Evolutionary conservation across 140 eudicot genomes (phyloP).

Genomic region (Cichorium intybus): DNA sequence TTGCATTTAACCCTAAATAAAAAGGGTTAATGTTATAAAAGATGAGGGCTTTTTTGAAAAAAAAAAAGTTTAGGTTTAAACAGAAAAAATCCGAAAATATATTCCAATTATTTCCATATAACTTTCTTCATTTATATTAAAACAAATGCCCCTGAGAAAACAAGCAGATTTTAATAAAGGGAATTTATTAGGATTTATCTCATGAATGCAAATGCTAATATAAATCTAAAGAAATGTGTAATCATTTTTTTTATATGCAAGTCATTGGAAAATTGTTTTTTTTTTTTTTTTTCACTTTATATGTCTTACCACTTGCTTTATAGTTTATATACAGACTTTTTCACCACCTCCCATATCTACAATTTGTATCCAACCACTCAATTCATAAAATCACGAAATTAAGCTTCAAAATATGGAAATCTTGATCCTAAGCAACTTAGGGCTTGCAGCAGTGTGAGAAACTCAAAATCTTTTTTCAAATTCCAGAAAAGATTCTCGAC

Average conservation of each 20-base stretch:
- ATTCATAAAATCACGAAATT: not conserved
- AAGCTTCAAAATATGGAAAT: not conserved
- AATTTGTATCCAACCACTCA: not conserved
- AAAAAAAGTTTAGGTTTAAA: too few species aligned
- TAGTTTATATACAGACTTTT: too few species aligned
- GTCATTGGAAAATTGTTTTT: too few species aligned
- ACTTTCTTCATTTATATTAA: not conserved
- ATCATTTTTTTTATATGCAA: too few species aligned
- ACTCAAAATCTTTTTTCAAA: constrained; percentile 8
- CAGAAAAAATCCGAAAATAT: too few species aligned
- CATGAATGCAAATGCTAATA: not conserved
- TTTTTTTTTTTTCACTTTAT: too few species aligned
- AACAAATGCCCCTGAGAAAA: not conserved
- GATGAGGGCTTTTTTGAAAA: too few species aligned
- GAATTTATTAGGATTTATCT: not conserved
- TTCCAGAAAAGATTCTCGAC: not conserved
- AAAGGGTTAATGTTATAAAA: too few species aligned
- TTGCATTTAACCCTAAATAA: too few species aligned
- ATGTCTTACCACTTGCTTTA: too few species aligned
- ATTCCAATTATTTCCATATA: not conserved
- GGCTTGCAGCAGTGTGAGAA: not conserved
- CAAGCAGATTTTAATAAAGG: not conserved
- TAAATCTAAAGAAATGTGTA: not conserved
- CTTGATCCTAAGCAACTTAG: too few species aligned
- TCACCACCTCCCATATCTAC: too few species aligned